A percentile compares a stretch with the other conserved stretches of the same genome.
Conservation (phyloP, 2,329 filamentous ascomycete species). For the Talaromyces rugulosus region DNA sequence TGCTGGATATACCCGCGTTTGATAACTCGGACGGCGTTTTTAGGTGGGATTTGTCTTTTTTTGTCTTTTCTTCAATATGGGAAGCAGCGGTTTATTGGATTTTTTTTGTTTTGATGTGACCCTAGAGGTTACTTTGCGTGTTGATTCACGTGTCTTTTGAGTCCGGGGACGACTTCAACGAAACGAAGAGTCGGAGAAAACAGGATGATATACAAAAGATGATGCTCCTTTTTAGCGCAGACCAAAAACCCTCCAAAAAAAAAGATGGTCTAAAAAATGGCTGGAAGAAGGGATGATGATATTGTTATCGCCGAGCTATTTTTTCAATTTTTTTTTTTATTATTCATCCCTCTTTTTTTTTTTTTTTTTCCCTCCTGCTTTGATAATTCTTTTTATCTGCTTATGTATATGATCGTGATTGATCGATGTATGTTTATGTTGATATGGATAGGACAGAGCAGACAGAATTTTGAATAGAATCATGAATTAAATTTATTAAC, state of each 20-base stretch:
- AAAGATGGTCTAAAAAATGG: not conserved
- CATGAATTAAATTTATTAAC: not conserved
- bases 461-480: not conserved
- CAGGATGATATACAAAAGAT: not conserved
- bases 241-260: not conserved
- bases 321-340: not conserved
- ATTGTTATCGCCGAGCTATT: not conserved
- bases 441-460: not conserved
- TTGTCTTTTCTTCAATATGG: constrained; percentile 4
- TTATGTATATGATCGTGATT: constrained; percentile 1
- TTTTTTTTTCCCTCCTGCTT: constrained; percentile 1
- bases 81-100: not conserved
- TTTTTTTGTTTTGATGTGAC: not conserved
- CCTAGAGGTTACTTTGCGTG: not conserved
- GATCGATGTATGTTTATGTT: constrained; percentile 8
- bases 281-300: not conserved
- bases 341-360: not conserved
- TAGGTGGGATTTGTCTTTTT: constrained; percentile 15
- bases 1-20: constrained; percentile 48
- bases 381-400: not conserved
- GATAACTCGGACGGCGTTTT: constrained; percentile 37
- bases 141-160: not conserved
- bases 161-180: not conserved
- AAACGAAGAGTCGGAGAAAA: not conserved
- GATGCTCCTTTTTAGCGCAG: not conserved